Conservation (phyloP, 169 alveolate genomes). For the Toxoplasma gondii region DNA sequence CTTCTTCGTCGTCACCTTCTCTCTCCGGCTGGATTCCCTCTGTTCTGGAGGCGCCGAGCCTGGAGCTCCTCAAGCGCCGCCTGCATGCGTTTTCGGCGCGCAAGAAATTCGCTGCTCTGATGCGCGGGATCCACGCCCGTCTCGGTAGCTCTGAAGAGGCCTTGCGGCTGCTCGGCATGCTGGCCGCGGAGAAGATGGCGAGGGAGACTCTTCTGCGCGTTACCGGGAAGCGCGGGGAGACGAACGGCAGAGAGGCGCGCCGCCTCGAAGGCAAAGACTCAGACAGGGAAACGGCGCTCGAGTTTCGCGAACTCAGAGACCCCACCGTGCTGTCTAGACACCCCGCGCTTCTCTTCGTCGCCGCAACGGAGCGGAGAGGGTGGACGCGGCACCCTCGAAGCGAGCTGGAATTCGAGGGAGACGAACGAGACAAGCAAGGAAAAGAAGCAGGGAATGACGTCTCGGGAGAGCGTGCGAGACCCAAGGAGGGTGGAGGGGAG, state of each 20-base stretch:
- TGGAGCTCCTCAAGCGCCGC: background rate
- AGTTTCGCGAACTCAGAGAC: background rate
- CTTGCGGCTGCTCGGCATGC: background rate
- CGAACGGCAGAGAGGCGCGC: background rate
- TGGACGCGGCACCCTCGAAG: background rate
- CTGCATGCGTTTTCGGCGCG: background rate
- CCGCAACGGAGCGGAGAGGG: background rate
- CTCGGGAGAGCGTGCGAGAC: background rate
- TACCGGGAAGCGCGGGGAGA: background rate
- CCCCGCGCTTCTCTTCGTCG: background rate
- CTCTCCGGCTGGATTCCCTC: background rate
- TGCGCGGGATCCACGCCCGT: slow-evolving; percentile 15
- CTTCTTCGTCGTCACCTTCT: background rate
- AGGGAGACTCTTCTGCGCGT: background rate
- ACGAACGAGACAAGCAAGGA: background rate
- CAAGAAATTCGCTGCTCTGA: background rate
- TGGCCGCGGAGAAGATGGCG: background rate
- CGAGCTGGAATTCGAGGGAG: background rate
- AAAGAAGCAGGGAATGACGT: background rate
- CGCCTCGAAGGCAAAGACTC: too few species aligned
- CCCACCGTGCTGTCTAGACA: background rate
- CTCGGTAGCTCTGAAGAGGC: background rate
- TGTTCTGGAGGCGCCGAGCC: background rate
- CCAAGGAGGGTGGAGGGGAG: background rate
- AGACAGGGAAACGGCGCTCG: background rate